These are phyloP conservation scores for Cyberlindnera maritima DNA, from an alignment of 805 yeast species.

Conservation along the genomic window DNA sequence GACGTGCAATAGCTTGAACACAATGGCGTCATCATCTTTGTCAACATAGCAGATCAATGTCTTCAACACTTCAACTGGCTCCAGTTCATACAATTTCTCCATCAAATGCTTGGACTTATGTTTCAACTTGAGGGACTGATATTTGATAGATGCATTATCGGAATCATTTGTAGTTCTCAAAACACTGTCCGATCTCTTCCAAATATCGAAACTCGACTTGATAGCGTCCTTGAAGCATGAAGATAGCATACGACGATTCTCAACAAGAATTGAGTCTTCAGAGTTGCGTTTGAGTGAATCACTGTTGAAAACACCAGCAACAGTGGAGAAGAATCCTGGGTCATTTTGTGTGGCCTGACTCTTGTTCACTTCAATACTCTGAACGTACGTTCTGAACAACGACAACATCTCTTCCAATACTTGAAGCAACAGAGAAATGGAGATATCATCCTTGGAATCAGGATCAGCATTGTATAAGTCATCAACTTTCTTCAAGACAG, in stretches of 20 bases:
- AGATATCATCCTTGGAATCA: slow-evolving; percentile 37
- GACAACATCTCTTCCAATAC: slow-evolving; percentile 69
- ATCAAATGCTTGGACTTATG: slow-evolving; percentile 64
- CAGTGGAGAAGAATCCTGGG: slow-evolving; percentile 51
- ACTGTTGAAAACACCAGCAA: slow-evolving; percentile 75
- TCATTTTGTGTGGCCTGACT: slow-evolving; percentile 38
- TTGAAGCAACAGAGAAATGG: slow-evolving; percentile 43
- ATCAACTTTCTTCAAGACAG: slow-evolving; percentile 24
- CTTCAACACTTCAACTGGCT: slow-evolving; percentile 72
- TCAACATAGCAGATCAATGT: slow-evolving; percentile 42
- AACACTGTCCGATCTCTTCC: slow-evolving; percentile 64
- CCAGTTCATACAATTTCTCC: slow-evolving; percentile 61
- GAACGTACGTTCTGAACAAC: slow-evolving; percentile 32
- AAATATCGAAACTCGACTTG: slow-evolving; percentile 53
- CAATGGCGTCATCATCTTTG: slow-evolving; percentile 27
- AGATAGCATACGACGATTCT: slow-evolving; percentile 19
- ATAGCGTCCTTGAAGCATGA: slow-evolving; percentile 62
- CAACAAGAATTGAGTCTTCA: slow-evolving; percentile 6
- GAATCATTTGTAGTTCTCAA: slow-evolving; percentile 16
- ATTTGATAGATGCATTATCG: slow-evolving; percentile 37
- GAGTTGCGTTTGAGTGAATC: slow-evolving; percentile 41
- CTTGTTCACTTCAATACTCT: slow-evolving; percentile 50
- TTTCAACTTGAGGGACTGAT: slow-evolving; percentile 59
- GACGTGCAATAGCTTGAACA: slow-evolving; percentile 66
- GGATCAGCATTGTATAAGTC: slow-evolving; percentile 16